Evolutionary conservation across 177 flowering plant genomes (phyloP).

Genomic region (Vitis hybrid): DNA sequence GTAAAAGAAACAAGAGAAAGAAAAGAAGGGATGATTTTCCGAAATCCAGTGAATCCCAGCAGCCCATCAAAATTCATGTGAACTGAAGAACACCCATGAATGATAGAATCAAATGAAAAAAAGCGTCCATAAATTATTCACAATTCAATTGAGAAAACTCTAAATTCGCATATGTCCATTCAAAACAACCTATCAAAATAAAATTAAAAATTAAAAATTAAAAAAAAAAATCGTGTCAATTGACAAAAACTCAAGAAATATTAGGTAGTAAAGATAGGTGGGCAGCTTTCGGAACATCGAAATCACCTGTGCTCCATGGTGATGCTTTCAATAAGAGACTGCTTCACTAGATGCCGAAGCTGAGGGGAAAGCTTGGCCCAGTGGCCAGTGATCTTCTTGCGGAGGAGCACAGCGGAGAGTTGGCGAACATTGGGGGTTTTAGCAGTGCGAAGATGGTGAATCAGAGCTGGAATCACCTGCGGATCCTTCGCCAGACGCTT

Average conservation of each 20-base stretch:
- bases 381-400: slow-evolving; percentile 97
- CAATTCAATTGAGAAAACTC: no score
- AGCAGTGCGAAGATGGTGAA: slow-evolving; percentile 92
- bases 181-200: no score
- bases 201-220: background rate
- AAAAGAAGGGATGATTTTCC: no score
- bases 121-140: no score
- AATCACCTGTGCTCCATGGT: slow-evolving; percentile 78
- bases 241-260: no score
- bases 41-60: no score
- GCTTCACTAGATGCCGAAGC: slow-evolving; percentile 63
- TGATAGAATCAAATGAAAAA: no score
- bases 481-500: slow-evolving; percentile 91
- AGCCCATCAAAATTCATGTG: no score
- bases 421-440: slow-evolving; percentile 94
- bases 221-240: background rate
- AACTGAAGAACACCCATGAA: no score
- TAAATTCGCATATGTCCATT: no score
- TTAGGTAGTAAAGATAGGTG: no score
- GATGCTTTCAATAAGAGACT: slow-evolving; percentile 85
- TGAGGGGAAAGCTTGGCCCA: slow-evolving; percentile 90
- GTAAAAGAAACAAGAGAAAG: no score
- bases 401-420: slow-evolving; percentile 91
- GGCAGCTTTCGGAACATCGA: background rate
- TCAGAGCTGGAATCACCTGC: slow-evolving; percentile 83